Evolutionary conservation across 768 basidiomycete genomes (phyloP), one percentile per base, ranked within the genome.

Genomic region (Neoboletus brunneissimus): DNA sequence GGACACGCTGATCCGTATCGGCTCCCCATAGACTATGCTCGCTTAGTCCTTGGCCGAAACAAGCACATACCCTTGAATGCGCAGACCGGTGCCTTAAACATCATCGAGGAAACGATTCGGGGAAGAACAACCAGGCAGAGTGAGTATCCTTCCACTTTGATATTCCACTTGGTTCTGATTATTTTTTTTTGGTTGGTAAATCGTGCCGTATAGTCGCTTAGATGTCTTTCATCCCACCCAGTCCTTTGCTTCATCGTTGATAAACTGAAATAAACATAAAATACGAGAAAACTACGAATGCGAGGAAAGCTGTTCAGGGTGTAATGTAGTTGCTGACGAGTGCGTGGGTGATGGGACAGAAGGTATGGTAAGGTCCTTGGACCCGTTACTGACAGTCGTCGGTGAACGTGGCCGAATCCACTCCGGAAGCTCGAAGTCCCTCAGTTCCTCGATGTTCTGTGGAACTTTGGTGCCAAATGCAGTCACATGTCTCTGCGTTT

Each of bases 391-490:
- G 27, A 51, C 40, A 18, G 34, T 35, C 5, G 52, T 58, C 32
- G 67, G 69, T 53, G 67, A 67, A 55, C 37, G 58, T 13, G 57
- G 59, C 40, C 61, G 64, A 56, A 85, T 63, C 84, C 83, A 87
- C 20, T 69, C 57, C 0, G 88, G 87, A 37, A 85, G 69, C 60
- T 79, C 76, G 62, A 81, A 89, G 42, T 87, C 85, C 57, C 70
- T 74, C 31, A 72, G 56, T 51, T 79, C 76, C 56, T 79, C 77
- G 37, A 84, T 56, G 35, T 75, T 78, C 1, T 66, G 62, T 6
- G 81, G 82, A n/a, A 87, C 73, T 58, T 81, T 78, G 42, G 75
- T 73, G 0, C 88, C 87, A 64, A 88, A 89, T 10, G 86, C 83
- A 16, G 75, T 77, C 41, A 79, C 70, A 58, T 81, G 77, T 55